Base-by-base conservation (phyloP, 106 monocot genomes). In the Dioscorea zingiberensis region DNA sequence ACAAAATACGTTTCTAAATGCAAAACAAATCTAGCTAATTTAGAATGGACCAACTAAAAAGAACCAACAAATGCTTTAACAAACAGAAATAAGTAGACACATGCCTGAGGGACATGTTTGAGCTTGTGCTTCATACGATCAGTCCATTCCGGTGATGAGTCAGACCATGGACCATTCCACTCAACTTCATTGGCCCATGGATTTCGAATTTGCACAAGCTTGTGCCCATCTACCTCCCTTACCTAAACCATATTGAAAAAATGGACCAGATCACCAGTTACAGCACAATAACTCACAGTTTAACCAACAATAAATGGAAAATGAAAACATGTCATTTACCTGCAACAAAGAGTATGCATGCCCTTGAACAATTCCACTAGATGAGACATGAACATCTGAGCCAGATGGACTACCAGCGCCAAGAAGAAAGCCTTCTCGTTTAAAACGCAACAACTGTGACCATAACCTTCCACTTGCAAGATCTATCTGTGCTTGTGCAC, bases 161-260 rank as follows among this genome's bases (percentile, higher is more conserved):
- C 92, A 73, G 97, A 97, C 97, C 97, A 97, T 58, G 91, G 97
- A 15, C 97, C 97, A 72, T 97, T 97, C 97, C 97, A 97, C 58
- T 97, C 92, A 55, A 97, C 97, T 73, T 97, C 97, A 76, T 97
- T 97, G 25, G 91, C 97, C 97, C 97, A 97, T 53, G 97, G 97
- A 75, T 97, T 97, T 71, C 95, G 67, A 65, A 97, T 88, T 65
- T 97, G 97, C 61, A 97, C 84, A 63, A 97, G 97, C 74, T 92
- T 97, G 71, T 97, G 88, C 7, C 97, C 91, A 84, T 97, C 97
- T 14, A 92, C 86, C 65, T 97, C 97, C 77, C 78, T 80, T 19
- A 97, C 88, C 97, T 97, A 61, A 66, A 54, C 44, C 48, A 61
- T 15, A 54, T 25, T 47, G 13, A 44, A 55, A 15, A 60, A 69